phyloP scores from a whole-genome alignment of 345 rosid species.

The Dovyalis caffra region DNA sequence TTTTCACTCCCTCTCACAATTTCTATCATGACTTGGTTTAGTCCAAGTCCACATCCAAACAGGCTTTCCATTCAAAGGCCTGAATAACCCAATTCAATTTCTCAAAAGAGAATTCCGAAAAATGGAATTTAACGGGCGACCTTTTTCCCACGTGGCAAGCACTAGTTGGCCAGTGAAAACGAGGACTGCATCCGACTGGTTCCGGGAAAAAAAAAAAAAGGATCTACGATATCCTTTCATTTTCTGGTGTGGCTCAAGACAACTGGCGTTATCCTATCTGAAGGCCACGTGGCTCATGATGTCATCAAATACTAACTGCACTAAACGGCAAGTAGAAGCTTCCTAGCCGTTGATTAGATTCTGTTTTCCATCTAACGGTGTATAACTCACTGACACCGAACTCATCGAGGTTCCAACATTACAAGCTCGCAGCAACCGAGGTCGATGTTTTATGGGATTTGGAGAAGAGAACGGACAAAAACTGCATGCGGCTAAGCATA shows the following conservation, averaged over 20 bases:
- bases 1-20: no score
- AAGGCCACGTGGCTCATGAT: neutral
- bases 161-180: neutral
- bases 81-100: no score
- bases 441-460: neutral
- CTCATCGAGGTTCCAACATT: neutral
- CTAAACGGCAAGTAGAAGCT: neutral
- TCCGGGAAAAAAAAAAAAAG: no score
- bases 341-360: neutral
- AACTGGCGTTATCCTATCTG: conserved; percentile 5
- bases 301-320: neutral
- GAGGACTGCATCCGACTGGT: no score
- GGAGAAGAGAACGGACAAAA: neutral
- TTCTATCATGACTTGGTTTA: no score
- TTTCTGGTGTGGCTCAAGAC: neutral
- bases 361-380: neutral
- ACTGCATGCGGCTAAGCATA: neutral
- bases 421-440: neutral
- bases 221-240: no score
- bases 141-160: neutral
- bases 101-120: no score
- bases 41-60: no score
- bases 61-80: no score
- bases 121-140: no score
- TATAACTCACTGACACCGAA: neutral